A percentile compares a stretch with the other conserved stretches of the same genome.
phyloP scores from a whole-genome alignment of 2,329 filamentous ascomycete species.

The Sporothrix pseudoabietina region DNA sequence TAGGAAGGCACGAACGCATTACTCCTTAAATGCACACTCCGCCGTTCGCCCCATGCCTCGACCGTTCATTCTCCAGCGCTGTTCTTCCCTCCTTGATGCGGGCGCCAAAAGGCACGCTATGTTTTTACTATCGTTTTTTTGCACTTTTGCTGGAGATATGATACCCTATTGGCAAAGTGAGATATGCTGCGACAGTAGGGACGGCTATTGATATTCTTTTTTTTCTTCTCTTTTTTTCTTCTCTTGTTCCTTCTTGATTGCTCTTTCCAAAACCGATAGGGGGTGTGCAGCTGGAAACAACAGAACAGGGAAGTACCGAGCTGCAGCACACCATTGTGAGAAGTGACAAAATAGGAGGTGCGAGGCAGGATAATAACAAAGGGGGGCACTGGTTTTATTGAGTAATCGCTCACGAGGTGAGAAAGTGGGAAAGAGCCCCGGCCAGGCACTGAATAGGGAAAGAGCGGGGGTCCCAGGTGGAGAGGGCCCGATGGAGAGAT shows the following conservation, averaged over 20 bases:
- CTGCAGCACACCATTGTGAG: background rate
- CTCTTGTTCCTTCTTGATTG: background rate
- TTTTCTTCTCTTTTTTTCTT: background rate
- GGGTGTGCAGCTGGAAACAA: background rate
- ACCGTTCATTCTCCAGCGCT: background rate
- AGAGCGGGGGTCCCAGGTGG: constrained; percentile 5
- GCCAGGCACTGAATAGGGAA: background rate
- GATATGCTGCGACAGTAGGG: background rate
- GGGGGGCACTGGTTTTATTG: constrained; percentile 18
- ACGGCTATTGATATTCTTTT: background rate
- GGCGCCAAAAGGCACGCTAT: background rate
- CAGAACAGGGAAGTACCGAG: constrained; percentile 3
- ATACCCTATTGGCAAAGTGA: constrained; percentile 4
- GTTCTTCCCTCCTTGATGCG: background rate
- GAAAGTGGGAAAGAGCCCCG: constrained; percentile 11
- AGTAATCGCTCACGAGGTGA: constrained; percentile 16
- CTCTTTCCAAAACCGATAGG: background rate
- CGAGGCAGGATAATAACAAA: background rate
- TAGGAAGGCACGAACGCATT: background rate
- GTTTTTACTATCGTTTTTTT: background rate
- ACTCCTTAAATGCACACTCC: background rate
- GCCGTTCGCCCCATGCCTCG: background rate
- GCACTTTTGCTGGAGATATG: background rate
- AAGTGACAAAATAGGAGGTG: background rate
- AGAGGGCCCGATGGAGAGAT: background rate